Conservation (phyloP, 352 stramenopile species). For the Globisporangium okanoganense region DNA sequence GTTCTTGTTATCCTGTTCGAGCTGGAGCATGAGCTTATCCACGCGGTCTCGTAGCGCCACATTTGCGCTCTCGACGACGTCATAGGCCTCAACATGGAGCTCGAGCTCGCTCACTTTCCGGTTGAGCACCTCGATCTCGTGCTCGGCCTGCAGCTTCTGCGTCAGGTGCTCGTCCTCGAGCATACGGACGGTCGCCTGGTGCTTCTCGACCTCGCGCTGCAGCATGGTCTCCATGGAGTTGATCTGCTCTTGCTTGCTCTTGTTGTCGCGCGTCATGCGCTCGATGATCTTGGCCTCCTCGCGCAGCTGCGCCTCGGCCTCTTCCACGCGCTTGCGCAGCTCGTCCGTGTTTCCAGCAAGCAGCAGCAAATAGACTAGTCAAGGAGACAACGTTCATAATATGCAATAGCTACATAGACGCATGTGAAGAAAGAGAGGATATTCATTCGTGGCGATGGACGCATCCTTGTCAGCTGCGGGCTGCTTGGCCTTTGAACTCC, state of each 20-base stretch:
- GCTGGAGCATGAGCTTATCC: slow-evolving; percentile 59
- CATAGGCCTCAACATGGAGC: slow-evolving; percentile 69
- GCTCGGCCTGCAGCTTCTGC: slow-evolving; percentile 49
- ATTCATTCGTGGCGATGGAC: slow-evolving; percentile 70
- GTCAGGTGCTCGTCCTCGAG: slow-evolving; percentile 59
- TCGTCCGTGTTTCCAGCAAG: slow-evolving; percentile 40
- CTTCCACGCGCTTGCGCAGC: slow-evolving; percentile 62
- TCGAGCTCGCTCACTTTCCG: slow-evolving; percentile 52
- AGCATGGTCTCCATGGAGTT: slow-evolving; percentile 58
- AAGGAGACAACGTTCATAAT: slow-evolving; percentile 18
- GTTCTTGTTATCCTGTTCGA: slow-evolving; percentile 55
- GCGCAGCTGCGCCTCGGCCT: slow-evolving; percentile 66
- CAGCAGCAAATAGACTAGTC: slow-evolving; percentile 9
- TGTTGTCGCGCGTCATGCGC: slow-evolving; percentile 73
- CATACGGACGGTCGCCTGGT: slow-evolving; percentile 45
- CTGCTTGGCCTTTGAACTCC: slow-evolving; percentile 13
- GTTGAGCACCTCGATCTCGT: slow-evolving; percentile 60
- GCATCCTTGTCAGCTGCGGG: slow-evolving; percentile 29
- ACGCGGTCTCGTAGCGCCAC: slow-evolving; percentile 45
- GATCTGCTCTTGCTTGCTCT: slow-evolving; percentile 69
- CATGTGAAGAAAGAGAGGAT: slow-evolving; percentile 30
- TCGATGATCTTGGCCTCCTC: slow-evolving; percentile 83
- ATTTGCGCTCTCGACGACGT: slow-evolving; percentile 62
- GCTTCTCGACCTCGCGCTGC: slow-evolving; percentile 60
- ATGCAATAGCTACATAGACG: not conserved